Evolutionary conservation across 78 protist genomes (phyloP), one percentile per base, ranked within the genome.

Genomic region (Dictyostelium capitatum): DNA sequence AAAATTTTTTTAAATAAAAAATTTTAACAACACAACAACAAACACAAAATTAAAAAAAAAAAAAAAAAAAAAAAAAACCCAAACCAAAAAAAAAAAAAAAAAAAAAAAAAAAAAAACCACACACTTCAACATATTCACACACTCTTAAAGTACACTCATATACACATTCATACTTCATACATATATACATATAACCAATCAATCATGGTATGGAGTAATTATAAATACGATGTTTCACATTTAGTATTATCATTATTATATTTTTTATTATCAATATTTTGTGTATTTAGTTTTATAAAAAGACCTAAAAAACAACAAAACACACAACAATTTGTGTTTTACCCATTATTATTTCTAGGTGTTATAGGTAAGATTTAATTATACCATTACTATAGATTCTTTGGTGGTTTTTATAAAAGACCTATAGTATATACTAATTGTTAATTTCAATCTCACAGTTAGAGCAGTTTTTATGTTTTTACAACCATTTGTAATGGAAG

Each of bases 401-500:
- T n/a, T n/a, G n/a, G n/a, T n/a, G n/a, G n/a, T n/a, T n/a, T n/a
- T n/a, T n/a, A n/a, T n/a, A n/a, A n/a, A n/a, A n/a, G n/a, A n/a
- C n/a, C n/a, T n/a, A n/a, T n/a, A n/a, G n/a, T n/a, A n/a, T n/a
- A n/a, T n/a, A n/a, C n/a, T n/a, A n/a, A n/a, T n/a, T n/a, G n/a
- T n/a, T n/a, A n/a, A n/a, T n/a, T n/a, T n/a, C n/a, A n/a, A n/a
- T n/a, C n/a, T n/a, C n/a, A n/a, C n/a, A 85, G 92, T 85, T 43
- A 74, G 92, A 57, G 37, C 84, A 64, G 79, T 57, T 19, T 85
- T 77, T 47, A 85, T 85, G 92, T 47, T 77, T 28, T 41, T 85
- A 53, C 92, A 85, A 85, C 92, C 92, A 85, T 62, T 74, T 50
- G 46, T 85, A 8, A 37, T 50, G 32, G 92, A 85, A 50, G 41